Percentiles rank a stretch among this genome's conserved stretches.
Evolutionary conservation across 192 early-diverging fungal genomes (phyloP).

Genomic region (Cladochytrium replicatum): DNA sequence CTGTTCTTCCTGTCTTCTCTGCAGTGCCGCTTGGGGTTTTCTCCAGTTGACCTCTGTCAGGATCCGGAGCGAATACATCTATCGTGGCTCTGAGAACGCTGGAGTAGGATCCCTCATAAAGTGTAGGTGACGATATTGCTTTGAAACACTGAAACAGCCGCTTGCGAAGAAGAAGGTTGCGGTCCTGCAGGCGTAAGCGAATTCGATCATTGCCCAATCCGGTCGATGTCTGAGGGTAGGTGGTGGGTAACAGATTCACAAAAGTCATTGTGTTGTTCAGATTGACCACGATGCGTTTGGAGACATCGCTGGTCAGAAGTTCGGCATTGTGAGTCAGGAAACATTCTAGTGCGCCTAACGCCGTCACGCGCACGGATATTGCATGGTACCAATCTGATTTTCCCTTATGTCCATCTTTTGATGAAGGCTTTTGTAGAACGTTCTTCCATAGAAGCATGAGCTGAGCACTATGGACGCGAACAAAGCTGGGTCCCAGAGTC

Average conservation of each 20-base stretch:
- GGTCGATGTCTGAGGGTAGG: no score
- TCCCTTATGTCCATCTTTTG: slow-evolving; percentile 65
- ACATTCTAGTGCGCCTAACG: slow-evolving; percentile 57
- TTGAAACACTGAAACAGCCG: slow-evolving; percentile 65
- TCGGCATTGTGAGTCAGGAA: slow-evolving; percentile 62
- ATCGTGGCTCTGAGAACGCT: slow-evolving; percentile 22
- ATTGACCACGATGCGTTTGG: slow-evolving; percentile 62
- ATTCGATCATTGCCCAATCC: no score
- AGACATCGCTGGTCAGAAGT: slow-evolving; percentile 59
- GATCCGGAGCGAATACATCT: slow-evolving; percentile 37
- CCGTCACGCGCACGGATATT: slow-evolving; percentile 42
- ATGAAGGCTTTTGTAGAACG: slow-evolving; percentile 59
- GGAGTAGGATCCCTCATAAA: slow-evolving; percentile 36
- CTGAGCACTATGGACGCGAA: slow-evolving; percentile 67
- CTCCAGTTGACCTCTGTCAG: slow-evolving; percentile 17
- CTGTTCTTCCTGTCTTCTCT: not conserved
- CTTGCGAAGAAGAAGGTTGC: slow-evolving; percentile 51
- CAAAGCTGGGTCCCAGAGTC: slow-evolving; percentile 71
- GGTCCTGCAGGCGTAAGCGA: slow-evolving; percentile 40
- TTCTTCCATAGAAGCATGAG: slow-evolving; percentile 69
- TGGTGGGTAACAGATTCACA: slow-evolving; percentile 36
- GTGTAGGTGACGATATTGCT: slow-evolving; percentile 38
- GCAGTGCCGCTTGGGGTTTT: no score
- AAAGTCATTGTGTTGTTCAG: slow-evolving; percentile 65
- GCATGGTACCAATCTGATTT: no score